Conservation (phyloP, 108 stramenopile genomes). For the Stephanodiscus triporus region DNA sequence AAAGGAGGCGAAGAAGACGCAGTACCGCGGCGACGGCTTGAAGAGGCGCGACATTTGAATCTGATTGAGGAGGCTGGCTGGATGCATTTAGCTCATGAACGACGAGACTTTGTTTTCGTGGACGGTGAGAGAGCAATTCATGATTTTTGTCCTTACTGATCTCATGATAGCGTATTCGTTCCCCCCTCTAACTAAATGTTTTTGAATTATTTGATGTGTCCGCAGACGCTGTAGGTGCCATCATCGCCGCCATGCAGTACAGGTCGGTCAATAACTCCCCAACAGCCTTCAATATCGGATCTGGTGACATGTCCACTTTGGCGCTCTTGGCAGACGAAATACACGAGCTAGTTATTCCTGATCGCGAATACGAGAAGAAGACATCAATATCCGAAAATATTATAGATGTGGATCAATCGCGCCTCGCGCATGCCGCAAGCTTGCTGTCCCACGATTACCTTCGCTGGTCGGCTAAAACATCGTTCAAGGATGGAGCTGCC, state of each 20-base stretch:
- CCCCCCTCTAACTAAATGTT: neutral
- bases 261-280: constrained; percentile 43
- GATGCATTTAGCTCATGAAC: constrained; percentile 35
- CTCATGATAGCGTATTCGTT: neutral
- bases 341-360: constrained; percentile 13
- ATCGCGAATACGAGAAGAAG: constrained; percentile 14
- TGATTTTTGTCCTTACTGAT: neutral
- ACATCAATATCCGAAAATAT: constrained; percentile 20
- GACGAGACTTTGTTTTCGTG: constrained; percentile 65
- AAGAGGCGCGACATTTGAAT: constrained; percentile 17
- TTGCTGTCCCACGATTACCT: constrained; percentile 43
- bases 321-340: constrained; percentile 41
- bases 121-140: constrained; percentile 40
- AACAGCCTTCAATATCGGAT: constrained; percentile 50
- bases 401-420: constrained; percentile 38
- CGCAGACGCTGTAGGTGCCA: constrained; percentile 67
- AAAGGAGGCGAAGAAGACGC: neutral
- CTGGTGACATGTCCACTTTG: constrained; percentile 29
- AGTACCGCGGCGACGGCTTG: neutral
- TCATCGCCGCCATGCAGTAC: constrained; percentile 79
- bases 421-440: constrained; percentile 33
- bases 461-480: constrained; percentile 52
- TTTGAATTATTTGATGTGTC: neutral
- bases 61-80: constrained; percentile 38
- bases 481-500: constrained; percentile 59